Percentiles rank a stretch among this genome's conserved stretches.
Conservation (phyloP, 257 asterid genomes). For the Nicotiana tabacum region DNA sequence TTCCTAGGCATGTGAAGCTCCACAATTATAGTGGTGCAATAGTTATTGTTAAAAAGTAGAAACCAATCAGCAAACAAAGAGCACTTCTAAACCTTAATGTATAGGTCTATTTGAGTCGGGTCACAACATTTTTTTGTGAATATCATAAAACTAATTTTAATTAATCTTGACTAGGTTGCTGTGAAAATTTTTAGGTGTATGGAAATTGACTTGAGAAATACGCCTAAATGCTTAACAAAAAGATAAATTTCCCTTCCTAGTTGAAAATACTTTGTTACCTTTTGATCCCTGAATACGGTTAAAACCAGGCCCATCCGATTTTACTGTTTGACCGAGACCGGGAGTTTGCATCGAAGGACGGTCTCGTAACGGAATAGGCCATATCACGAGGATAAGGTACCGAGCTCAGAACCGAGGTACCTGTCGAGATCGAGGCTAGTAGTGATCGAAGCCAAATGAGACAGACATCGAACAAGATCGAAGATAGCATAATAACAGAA, state of each 20-base stretch:
- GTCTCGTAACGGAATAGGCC: no score
- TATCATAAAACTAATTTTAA: not conserved
- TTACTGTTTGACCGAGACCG: no score
- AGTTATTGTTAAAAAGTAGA: not conserved
- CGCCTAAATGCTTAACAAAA: not conserved
- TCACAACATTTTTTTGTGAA: not conserved
- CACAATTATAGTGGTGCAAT: not conserved
- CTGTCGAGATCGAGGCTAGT: no score
- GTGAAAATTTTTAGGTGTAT: not conserved
- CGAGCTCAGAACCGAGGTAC: no score
- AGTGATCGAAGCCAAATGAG: no score
- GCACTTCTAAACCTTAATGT: not conserved
- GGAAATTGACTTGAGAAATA: not conserved
- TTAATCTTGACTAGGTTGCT: not conserved
- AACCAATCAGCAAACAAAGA: not conserved
- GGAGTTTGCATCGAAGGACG: no score
- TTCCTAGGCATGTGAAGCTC: not conserved
- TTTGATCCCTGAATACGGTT: no score
- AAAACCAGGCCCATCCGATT: no score
- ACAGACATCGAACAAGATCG: no score
- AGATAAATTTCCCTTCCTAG: not conserved
- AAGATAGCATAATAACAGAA: no score
- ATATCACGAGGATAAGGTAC: no score
- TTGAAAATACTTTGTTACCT: no score
- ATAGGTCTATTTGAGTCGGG: not conserved